A percentile compares a stretch with the other conserved stretches of the same genome.
Conservation (phyloP, 345 rosid species). For the Passiflora organensis region DNA sequence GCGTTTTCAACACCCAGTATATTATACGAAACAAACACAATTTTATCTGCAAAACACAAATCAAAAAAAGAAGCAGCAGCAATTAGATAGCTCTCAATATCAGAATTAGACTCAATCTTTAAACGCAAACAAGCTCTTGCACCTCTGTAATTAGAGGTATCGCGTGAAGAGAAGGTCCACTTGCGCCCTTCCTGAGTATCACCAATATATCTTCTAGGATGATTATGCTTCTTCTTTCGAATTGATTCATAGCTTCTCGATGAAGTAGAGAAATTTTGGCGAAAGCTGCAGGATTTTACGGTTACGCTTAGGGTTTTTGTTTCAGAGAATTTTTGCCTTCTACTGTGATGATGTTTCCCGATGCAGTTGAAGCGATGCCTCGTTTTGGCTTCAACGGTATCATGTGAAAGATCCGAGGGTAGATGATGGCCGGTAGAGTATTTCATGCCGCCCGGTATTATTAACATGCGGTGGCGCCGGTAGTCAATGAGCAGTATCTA, state of each 20-base stretch:
- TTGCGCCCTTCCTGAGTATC: conserved; percentile 17
- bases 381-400: neutral
- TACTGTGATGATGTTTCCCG: neutral
- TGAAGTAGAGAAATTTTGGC: conserved; percentile 5
- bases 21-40: conserved; percentile 24
- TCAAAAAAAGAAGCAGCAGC: neutral
- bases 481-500: too few species aligned
- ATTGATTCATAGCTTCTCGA: conserved; percentile 20
- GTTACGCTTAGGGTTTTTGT: conserved; percentile 16
- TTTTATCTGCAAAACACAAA: conserved; percentile 16
- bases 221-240: neutral
- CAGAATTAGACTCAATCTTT: neutral
- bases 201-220: conserved; percentile 3
- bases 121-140: neutral
- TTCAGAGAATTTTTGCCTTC: conserved; percentile 8
- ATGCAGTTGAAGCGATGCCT: neutral
- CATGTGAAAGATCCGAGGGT: too few species aligned
- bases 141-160: conserved; percentile 32
- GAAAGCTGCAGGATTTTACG: conserved; percentile 1
- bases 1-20: conserved; percentile 25
- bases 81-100: neutral
- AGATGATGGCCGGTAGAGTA: too few species aligned
- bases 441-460: too few species aligned
- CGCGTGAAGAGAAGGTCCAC: conserved; percentile 34
- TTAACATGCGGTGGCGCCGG: too few species aligned